A percentile compares a stretch with the other conserved stretches of the same genome.
Conservation (phyloP, 768 basidiomycete species). For the Baorangia bicolor region DNA sequence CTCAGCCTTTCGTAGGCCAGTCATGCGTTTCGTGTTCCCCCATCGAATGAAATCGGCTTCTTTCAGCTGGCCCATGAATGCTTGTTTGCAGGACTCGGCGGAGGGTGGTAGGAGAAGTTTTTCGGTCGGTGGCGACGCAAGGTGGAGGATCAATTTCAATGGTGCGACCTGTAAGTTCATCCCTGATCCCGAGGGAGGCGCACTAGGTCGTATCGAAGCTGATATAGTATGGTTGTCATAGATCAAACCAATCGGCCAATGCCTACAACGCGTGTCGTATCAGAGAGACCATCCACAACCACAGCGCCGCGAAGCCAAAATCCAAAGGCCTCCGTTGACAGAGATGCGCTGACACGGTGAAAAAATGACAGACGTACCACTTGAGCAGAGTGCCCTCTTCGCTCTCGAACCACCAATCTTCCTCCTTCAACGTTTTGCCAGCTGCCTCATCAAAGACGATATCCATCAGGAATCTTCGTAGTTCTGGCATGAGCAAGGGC, state of each 20-base stretch:
- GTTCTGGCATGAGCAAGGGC: constrained; percentile 85
- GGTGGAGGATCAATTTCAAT: constrained; percentile 79
- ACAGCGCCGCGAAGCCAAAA: too few relatives aligned
- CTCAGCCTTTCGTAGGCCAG: constrained; percentile 83
- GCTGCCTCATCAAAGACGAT: constrained; percentile 89
- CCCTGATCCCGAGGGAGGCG: constrained; percentile 41
- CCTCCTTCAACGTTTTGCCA: constrained; percentile 72
- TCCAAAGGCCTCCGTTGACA: neutral
- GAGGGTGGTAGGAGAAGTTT: constrained; percentile 80
- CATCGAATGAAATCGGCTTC: constrained; percentile 97
- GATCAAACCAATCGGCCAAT: constrained; percentile 95
- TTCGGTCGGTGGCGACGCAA: constrained; percentile 83
- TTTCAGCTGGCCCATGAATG: constrained; percentile 94
- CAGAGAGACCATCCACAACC: constrained; percentile 4
- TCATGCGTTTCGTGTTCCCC: constrained; percentile 95
- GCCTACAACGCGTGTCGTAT: constrained; percentile 54
- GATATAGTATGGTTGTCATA: constrained; percentile 83
- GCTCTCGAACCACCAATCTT: constrained; percentile 98
- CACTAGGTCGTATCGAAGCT: constrained; percentile 45
- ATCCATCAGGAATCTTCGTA: constrained; percentile 85
- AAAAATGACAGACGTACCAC: constrained; percentile 61
- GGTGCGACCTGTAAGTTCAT: constrained; percentile 46
- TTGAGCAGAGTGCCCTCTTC: constrained; percentile 79
- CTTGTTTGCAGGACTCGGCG: constrained; percentile 85
- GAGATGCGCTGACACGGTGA: neutral